Evolutionary conservation across 2,329 filamentous ascomycete genomes (phyloP).

Genomic region (Pestalotiopsis sp.): DNA sequence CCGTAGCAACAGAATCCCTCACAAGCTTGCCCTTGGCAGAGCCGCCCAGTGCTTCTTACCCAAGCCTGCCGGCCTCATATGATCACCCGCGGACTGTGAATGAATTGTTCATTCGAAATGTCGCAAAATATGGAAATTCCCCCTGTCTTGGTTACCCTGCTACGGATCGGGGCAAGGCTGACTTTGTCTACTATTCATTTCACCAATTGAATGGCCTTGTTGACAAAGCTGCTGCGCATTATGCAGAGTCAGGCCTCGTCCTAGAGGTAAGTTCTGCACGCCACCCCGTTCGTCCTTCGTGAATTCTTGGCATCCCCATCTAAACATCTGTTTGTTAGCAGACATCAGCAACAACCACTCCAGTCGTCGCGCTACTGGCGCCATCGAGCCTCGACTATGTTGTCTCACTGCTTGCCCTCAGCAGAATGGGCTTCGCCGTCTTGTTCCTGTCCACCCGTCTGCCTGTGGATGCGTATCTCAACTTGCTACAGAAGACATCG

Average conservation of each 20-base stretch:
- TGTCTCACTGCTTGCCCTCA: slow-evolving; percentile 45
- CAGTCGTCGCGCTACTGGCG: slow-evolving; percentile 41
- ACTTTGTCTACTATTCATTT: slow-evolving; percentile 6
- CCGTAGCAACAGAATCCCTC: background rate
- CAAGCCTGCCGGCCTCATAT: background rate
- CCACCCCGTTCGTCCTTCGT: background rate
- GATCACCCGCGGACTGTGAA: background rate
- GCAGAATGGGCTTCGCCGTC: slow-evolving; percentile 44
- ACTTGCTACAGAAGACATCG: slow-evolving; percentile 38
- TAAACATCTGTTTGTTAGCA: background rate
- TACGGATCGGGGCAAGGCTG: slow-evolving; percentile 2
- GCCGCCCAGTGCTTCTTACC: background rate
- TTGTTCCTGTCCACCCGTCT: slow-evolving; percentile 47
- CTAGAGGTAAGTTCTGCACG: background rate
- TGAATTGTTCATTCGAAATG: background rate
- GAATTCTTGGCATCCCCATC: background rate
- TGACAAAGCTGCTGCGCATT: slow-evolving; percentile 1
- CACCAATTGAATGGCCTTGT: background rate
- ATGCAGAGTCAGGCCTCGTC: background rate
- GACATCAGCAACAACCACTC: background rate
- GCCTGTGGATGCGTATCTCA: slow-evolving; percentile 40
- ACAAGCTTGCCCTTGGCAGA: background rate
- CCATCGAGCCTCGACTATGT: slow-evolving; percentile 44
- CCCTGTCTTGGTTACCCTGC: slow-evolving; percentile 2
- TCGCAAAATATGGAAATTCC: background rate